These are phyloP conservation scores for Cyclotella baltica DNA, from an alignment of 108 stramenopile genomes.

Conservation along the genomic window DNA sequence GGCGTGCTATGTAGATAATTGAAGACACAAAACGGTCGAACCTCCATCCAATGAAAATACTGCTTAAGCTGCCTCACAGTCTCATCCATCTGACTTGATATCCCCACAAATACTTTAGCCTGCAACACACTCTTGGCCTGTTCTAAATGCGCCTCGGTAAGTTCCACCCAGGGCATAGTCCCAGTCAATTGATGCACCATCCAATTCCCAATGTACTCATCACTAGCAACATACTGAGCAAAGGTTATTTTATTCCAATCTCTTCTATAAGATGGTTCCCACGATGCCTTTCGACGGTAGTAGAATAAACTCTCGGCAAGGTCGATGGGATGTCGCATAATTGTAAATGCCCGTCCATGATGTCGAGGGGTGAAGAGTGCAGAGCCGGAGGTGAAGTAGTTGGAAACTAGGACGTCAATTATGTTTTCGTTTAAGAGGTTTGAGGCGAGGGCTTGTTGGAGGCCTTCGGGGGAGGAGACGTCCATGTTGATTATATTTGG, in stretches of 20 bases:
- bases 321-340: slow-evolving; percentile 46
- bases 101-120: slow-evolving; percentile 40
- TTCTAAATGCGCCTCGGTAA: slow-evolving; percentile 35
- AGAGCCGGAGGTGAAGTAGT: slow-evolving; percentile 35
- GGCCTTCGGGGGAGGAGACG: slow-evolving; percentile 20
- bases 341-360: slow-evolving; percentile 35
- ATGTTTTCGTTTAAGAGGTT: slow-evolving; percentile 8
- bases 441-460: slow-evolving; percentile 11
- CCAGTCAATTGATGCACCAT: slow-evolving; percentile 46
- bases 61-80: slow-evolving; percentile 34
- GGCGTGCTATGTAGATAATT: slow-evolving; percentile 19
- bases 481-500: slow-evolving; percentile 42
- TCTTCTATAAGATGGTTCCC: slow-evolving; percentile 42
- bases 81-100: slow-evolving; percentile 43
- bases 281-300: slow-evolving; percentile 47
- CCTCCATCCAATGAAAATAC: slow-evolving; percentile 41
- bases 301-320: slow-evolving; percentile 42
- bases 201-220: slow-evolving; percentile 42
- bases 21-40: slow-evolving; percentile 19
- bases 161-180: slow-evolving; percentile 43
- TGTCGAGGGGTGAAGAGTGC: slow-evolving; percentile 36
- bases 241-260: slow-evolving; percentile 43
- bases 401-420: slow-evolving; percentile 42
- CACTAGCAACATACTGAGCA: slow-evolving; percentile 29
- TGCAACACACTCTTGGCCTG: slow-evolving; percentile 32